These are phyloP conservation scores for Tolypocladium ovalisporum DNA, from an alignment of 2,329 filamentous ascomycete species.

Conservation along the genomic window DNA sequence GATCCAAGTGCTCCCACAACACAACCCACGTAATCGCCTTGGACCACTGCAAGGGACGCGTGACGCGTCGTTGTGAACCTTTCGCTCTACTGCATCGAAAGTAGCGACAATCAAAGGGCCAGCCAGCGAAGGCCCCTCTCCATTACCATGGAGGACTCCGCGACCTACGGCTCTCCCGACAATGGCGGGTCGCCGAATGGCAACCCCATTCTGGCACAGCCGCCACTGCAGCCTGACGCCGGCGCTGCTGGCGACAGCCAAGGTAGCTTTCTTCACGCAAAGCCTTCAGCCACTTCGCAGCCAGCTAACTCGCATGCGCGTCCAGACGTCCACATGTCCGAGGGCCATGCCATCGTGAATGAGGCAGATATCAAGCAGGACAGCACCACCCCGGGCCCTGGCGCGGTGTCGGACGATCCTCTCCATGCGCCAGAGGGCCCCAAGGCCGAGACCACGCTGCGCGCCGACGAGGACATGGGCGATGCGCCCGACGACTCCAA, in stretches of 20 bases:
- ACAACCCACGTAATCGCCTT: background rate
- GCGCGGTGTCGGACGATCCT: conserved; percentile 47
- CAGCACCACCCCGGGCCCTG: conserved; percentile 46
- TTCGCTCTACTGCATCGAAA: background rate
- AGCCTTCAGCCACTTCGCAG: background rate
- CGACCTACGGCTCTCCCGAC: conserved; percentile 46
- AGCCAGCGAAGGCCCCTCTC: background rate
- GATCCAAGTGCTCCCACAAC: background rate
- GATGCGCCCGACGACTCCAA: conserved; percentile 48
- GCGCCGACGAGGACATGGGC: conserved; percentile 73
- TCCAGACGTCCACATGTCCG: conserved; percentile 54
- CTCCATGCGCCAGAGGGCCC: conserved; percentile 58
- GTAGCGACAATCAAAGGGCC: conserved; percentile 6
- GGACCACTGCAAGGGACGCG: conserved; percentile 1
- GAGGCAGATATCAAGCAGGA: conserved; percentile 50
- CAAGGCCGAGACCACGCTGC: conserved; percentile 40
- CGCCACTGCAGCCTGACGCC: conserved; percentile 35
- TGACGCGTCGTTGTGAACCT: conserved; percentile 6
- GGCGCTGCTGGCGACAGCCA: conserved; percentile 26
- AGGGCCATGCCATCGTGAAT: conserved; percentile 24
- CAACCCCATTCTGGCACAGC: conserved; percentile 46
- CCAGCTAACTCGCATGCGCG: conserved; percentile 1
- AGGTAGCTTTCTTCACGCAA: conserved; percentile 25
- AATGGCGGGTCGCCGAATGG: conserved; percentile 44
- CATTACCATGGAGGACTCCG: conserved; percentile 45